Evolutionary conservation across 768 basidiomycete species (phyloP).

Genomic region (Suillus alpinus): DNA sequence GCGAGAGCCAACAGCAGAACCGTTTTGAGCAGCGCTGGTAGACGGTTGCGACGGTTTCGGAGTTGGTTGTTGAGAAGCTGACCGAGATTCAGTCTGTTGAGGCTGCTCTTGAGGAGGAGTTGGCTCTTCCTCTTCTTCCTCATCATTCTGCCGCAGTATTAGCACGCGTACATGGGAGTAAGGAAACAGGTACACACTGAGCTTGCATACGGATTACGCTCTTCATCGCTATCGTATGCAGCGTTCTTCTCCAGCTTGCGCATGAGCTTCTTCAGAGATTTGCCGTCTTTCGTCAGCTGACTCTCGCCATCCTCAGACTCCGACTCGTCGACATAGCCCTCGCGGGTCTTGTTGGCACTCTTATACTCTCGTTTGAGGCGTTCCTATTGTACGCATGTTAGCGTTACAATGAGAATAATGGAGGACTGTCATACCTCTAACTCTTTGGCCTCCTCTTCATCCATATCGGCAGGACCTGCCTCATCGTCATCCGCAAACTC

Average conservation of each 20-base stretch:
- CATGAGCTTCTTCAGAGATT: constrained; percentile 83
- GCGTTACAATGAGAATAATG: neutral
- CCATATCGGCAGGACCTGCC: constrained; percentile 63
- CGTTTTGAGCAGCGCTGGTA: constrained; percentile 26
- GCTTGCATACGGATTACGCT: constrained; percentile 75
- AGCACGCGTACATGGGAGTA: constrained; percentile 5
- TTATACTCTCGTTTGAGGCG: constrained; percentile 82
- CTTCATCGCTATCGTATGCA: constrained; percentile 80
- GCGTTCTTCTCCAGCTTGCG: constrained; percentile 80
- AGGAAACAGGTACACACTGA: constrained; percentile 46
- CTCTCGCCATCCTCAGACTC: constrained; percentile 69
- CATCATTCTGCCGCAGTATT: constrained; percentile 49
- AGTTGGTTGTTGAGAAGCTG: constrained; percentile 36
- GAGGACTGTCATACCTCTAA: constrained; percentile 53
- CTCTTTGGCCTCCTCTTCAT: constrained; percentile 85
- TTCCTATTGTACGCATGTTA: constrained; percentile 45
- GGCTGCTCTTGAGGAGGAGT: constrained; percentile 40
- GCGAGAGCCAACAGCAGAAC: constrained; percentile 41
- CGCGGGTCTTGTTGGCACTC: constrained; percentile 69
- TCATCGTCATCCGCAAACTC: constrained; percentile 90
- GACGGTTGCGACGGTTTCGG: constrained; percentile 34
- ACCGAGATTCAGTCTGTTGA: constrained; percentile 45
- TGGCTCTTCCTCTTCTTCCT: constrained; percentile 68
- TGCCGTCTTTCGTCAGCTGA: constrained; percentile 64
- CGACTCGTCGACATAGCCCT: constrained; percentile 68